Percentiles rank a stretch among this genome's conserved stretches.
phyloP scores from a whole-genome alignment of 139 green algal genomes.

The Dunaliella primolecta region DNA sequence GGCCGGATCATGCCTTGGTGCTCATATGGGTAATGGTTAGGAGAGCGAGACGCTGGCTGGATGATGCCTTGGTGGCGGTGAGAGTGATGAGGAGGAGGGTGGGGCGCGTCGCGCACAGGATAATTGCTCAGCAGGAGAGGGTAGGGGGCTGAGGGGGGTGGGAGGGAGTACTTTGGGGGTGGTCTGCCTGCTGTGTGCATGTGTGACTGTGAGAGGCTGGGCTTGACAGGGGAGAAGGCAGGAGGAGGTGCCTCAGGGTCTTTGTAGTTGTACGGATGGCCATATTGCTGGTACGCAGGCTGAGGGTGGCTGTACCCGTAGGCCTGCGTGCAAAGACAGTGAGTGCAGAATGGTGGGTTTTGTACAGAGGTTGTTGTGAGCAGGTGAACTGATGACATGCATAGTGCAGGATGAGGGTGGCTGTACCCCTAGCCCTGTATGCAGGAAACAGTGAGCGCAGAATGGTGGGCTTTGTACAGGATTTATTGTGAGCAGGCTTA shows the following conservation, averaged over 20 bases:
- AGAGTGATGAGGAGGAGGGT: too few relatives aligned
- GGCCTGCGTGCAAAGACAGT: background rate
- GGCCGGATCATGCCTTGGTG: background rate
- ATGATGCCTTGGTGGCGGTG: background rate
- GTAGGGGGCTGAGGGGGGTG: too few relatives aligned
- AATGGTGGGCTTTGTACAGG: background rate
- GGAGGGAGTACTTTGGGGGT: background rate
- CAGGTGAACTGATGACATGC: background rate
- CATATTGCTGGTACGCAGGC: too few relatives aligned
- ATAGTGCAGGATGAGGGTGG: background rate
- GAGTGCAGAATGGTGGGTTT: background rate
- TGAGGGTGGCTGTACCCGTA: background rate
- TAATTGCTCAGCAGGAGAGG: too few relatives aligned
- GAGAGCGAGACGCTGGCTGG: background rate
- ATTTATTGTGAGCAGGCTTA: too few relatives aligned
- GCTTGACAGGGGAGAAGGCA: background rate
- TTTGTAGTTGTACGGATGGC: background rate
- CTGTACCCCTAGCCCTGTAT: background rate
- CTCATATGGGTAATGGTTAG: background rate
- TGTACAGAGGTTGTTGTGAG: background rate
- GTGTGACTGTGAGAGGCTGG: background rate
- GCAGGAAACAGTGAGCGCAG: background rate
- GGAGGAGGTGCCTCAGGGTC: background rate
- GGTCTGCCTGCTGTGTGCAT: background rate
- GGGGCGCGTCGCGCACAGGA: too few relatives aligned